Base-by-base conservation (phyloP, 805 yeast genomes). In the Candida multigemmis region DNA sequence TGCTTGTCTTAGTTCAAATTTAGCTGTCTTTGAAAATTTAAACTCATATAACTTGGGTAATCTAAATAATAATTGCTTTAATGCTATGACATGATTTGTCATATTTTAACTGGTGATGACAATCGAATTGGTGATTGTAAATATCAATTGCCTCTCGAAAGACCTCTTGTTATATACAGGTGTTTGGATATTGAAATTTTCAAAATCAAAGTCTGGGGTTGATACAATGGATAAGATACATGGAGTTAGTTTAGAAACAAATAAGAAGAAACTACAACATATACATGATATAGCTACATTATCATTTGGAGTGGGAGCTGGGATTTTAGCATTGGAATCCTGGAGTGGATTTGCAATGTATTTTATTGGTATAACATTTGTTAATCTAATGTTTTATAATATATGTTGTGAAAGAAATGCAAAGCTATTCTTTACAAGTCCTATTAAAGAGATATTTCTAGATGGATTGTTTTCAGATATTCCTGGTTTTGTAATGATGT, bases 401-500 rank as follows among this genome's bases (percentile, higher is more conserved):
- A 31, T 50, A 6, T 54, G 61, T 31, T 60, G 67, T 31, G 49
- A 49, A 30, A 48, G 54, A 0, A 28, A 38, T 16, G 46, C 59
- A 1, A 14, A 31, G 5, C 25, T 30, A 26, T 55, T 40, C 37
- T 57, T 53, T 32, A 35, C 37, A 13, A 45, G 32, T 12, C 65
- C 68, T 1, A 12, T 48, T 5, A 42, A 43, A 16, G 60, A 58
- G 26, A 40, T 60, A 3, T 53, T 60, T 21, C 15, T 57, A 8
- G 52, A 44, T n/a, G 52, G 59, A 2, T 24, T 60, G 7, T 34
- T 47, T 24, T 41, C 46, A 6, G 51, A 55, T 28, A 37, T 54
- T 4, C 53, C 68, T 1, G 68, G 66, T 6, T 62, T 38, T 30
- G 43, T 61, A 12, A 60, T 62, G 68, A 60, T 60, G 67, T 62